Conservation (phyloP, 148 eudicot species). For the Suaeda aralocaspica region DNA sequence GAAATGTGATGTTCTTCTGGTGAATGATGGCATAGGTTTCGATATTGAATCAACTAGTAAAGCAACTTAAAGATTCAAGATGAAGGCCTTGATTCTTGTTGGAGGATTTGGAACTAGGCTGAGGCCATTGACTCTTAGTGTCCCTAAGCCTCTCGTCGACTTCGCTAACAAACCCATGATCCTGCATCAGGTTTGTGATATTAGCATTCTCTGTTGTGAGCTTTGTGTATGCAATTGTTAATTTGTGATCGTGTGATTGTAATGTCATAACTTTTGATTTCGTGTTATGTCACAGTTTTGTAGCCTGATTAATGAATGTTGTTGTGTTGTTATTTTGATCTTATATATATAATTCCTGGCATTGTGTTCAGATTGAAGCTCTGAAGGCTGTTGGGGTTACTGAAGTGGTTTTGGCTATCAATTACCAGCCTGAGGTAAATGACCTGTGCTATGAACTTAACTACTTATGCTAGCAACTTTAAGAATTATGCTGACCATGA, state of each 20-base stretch:
- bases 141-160: conserved; percentile 96
- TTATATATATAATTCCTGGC: background rate
- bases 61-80: conserved; percentile 28
- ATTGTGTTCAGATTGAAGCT: conserved; percentile 73
- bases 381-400: conserved; percentile 86
- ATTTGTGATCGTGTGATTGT: background rate
- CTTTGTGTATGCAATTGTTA: background rate
- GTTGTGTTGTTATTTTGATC: background rate
- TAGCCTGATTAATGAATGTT: background rate
- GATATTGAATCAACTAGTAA: conserved; percentile 9
- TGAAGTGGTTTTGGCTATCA: conserved; percentile 95
- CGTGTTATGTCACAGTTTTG: background rate
- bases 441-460: background rate
- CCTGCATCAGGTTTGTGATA: conserved; percentile 75
- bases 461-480: background rate
- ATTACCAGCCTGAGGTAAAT: conserved; percentile 94
- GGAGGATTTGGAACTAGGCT: conserved; percentile 96
- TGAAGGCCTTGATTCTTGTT: conserved; percentile 98
- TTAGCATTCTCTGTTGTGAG: background rate
- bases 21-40: conserved; percentile 21
- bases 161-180: conserved; percentile 98
- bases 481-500: background rate
- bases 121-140: conserved; percentile 89
- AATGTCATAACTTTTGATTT: background rate
- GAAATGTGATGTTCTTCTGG: background rate